Conservation (phyloP, 2,329 filamentous ascomycete genomes). For the Balansia obtecta region DNA sequence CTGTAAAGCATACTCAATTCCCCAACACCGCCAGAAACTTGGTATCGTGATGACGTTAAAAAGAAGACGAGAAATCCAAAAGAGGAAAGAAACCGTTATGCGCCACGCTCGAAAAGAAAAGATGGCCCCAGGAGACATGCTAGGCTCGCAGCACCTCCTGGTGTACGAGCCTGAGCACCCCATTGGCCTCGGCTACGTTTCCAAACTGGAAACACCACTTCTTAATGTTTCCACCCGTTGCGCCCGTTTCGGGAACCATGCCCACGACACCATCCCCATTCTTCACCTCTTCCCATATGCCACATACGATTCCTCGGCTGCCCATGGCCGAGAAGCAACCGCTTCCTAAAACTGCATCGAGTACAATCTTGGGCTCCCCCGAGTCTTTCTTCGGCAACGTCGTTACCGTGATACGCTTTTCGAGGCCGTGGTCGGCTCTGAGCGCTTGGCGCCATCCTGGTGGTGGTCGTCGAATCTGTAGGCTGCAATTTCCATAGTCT, state of each 20-base stretch:
- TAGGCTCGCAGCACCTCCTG: slow-evolving; percentile 37
- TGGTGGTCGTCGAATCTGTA: slow-evolving; percentile 72
- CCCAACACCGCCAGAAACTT: not conserved
- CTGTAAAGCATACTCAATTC: not conserved
- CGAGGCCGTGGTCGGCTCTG: slow-evolving; percentile 50
- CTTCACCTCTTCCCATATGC: slow-evolving; percentile 70
- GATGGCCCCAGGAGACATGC: not conserved
- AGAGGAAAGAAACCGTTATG: not conserved
- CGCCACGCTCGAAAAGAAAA: not conserved
- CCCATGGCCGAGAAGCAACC: slow-evolving; percentile 77
- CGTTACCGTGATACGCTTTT: slow-evolving; percentile 76
- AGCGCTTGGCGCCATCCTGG: slow-evolving; percentile 46
- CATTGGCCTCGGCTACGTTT: slow-evolving; percentile 38
- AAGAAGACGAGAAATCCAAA: not conserved
- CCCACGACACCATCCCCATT: slow-evolving; percentile 46
- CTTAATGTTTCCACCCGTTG: slow-evolving; percentile 40
- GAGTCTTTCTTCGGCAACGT: slow-evolving; percentile 53
- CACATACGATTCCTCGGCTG: slow-evolving; percentile 75
- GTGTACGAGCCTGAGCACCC: slow-evolving; percentile 44
- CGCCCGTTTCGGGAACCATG: slow-evolving; percentile 37
- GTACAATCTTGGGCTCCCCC: slow-evolving; percentile 47
- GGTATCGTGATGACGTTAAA: not conserved
- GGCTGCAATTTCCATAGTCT: slow-evolving; percentile 72
- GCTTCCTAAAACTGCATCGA: slow-evolving; percentile 77
- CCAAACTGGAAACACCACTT: slow-evolving; percentile 54